Percentiles rank a stretch among this genome's conserved stretches.
phyloP scores from a whole-genome alignment of 176 grass and related monocot genomes.

The Saccharum officinarum region DNA sequence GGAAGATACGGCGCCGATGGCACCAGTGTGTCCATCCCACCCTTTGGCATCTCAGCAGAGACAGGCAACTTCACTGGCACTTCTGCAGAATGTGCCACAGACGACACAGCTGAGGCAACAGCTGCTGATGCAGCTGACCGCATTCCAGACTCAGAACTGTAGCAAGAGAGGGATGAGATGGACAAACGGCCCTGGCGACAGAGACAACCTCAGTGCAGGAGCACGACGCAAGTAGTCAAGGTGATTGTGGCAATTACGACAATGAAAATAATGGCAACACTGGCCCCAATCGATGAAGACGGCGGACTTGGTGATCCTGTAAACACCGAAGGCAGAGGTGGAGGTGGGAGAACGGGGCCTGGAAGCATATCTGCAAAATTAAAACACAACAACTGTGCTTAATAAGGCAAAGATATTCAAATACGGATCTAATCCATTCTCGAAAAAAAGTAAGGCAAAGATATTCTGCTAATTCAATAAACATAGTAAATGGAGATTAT shows the following conservation, averaged over 20 bases:
- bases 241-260: not conserved
- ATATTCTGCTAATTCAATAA: not conserved
- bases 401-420: not conserved
- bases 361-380: slow-evolving; percentile 45
- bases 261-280: slow-evolving; percentile 18
- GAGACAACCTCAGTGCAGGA: slow-evolving; percentile 3
- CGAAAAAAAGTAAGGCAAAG: not conserved
- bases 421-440: too few species aligned
- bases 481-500: not conserved
- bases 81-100: not conserved
- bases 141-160: slow-evolving; percentile 24
- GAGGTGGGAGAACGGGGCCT: not conserved
- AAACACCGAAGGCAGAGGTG: not conserved
- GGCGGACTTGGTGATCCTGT: not conserved
- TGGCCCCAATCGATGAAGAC: slow-evolving; percentile 33
- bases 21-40: not conserved
- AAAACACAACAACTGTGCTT: not conserved
- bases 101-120: not conserved
- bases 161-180: slow-evolving; percentile 8
- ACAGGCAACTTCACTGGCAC: not conserved
- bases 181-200: not conserved
- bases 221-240: not conserved
- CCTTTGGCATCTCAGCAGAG: not conserved
- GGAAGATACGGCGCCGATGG: slow-evolving; percentile 42
- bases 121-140: not conserved